phyloP scores from a whole-genome alignment of 2,329 filamentous ascomycete genomes.

The Helminthosporium solani region DNA sequence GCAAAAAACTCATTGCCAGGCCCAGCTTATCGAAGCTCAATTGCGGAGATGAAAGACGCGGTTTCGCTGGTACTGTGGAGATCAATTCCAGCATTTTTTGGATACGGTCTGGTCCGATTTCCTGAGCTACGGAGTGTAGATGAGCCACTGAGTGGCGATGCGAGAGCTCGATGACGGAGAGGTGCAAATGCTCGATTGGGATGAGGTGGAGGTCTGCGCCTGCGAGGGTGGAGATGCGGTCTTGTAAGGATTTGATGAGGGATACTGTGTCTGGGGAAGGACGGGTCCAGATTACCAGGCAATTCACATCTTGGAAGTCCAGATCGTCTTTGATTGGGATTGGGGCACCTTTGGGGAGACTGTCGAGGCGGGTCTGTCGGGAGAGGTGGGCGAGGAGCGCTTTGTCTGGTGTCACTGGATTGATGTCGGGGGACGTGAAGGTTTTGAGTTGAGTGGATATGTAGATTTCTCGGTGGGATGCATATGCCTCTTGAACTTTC shows the following conservation, averaged over 20 bases:
- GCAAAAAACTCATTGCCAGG: constrained; percentile 15
- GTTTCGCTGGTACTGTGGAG: constrained; percentile 5
- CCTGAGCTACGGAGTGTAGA: constrained; percentile 4
- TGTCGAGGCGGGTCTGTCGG: neutral
- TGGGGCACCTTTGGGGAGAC: neutral
- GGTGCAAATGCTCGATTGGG: constrained; percentile 8
- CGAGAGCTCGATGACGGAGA: constrained; percentile 16
- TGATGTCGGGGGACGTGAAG: neutral
- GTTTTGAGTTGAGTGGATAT: too few species aligned
- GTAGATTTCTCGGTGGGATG: too few species aligned
- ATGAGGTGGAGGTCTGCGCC: constrained; percentile 7
- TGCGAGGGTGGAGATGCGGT: constrained; percentile 8
- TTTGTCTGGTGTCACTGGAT: neutral
- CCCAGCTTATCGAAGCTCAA: constrained; percentile 16
- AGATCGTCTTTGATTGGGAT: neutral
- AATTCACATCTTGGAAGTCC: neutral
- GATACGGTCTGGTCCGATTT: constrained; percentile 7
- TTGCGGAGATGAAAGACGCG: constrained; percentile 7
- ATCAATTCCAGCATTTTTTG: constrained; percentile 12
- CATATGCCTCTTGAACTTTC: too few species aligned
- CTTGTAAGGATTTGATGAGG: neutral
- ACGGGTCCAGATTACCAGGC: neutral
- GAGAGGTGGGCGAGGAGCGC: neutral
- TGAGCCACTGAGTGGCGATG: constrained; percentile 14
- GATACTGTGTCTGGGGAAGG: neutral